Conservation (phyloP, 2,329 filamentous ascomycete genomes). For the Chrysoporthe deuterocubensis region DNA sequence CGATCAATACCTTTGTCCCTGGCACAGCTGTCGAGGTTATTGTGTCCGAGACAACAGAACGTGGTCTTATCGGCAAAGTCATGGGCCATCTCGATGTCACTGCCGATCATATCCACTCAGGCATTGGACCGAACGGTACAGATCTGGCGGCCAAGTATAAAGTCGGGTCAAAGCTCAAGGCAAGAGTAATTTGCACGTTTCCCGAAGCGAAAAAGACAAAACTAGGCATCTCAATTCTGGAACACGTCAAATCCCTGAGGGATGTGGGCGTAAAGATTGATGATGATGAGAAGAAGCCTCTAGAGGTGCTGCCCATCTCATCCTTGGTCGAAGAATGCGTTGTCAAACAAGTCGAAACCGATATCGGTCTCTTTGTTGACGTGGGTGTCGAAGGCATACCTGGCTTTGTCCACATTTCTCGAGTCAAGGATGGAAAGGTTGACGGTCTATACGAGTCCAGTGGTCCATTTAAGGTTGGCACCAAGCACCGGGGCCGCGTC, state of each 20-base stretch:
- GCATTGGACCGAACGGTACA: constrained; percentile 68
- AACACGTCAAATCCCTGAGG: constrained; percentile 75
- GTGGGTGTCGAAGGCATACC: constrained; percentile 68
- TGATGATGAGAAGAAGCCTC: constrained; percentile 50
- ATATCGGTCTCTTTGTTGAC: constrained; percentile 80
- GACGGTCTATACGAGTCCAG: constrained; percentile 77
- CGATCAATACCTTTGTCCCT: constrained; percentile 86
- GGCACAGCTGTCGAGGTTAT: constrained; percentile 89
- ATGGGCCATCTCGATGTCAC: constrained; percentile 91
- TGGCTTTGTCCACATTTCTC: constrained; percentile 95
- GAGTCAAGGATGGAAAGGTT: constrained; percentile 86
- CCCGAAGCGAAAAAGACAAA: constrained; percentile 79
- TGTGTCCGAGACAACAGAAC: constrained; percentile 72
- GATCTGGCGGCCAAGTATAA: constrained; percentile 81
- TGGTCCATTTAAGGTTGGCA: constrained; percentile 78
- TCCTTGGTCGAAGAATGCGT: constrained; percentile 77
- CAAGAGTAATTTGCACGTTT: constrained; percentile 85
- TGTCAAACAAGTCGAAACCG: constrained; percentile 77
- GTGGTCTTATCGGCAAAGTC: constrained; percentile 85
- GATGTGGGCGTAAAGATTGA: constrained; percentile 49
- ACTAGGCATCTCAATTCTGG: constrained; percentile 83
- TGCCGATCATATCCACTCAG: constrained; percentile 88
- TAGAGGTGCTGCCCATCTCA: constrained; percentile 69
- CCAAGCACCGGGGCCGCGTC: constrained; percentile 79
- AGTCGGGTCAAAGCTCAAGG: constrained; percentile 81